A percentile compares a stretch with the other conserved stretches of the same genome.
Conservation (phyloP, 2,329 filamentous ascomycete genomes). For the Apiospora rasikravindrae region DNA sequence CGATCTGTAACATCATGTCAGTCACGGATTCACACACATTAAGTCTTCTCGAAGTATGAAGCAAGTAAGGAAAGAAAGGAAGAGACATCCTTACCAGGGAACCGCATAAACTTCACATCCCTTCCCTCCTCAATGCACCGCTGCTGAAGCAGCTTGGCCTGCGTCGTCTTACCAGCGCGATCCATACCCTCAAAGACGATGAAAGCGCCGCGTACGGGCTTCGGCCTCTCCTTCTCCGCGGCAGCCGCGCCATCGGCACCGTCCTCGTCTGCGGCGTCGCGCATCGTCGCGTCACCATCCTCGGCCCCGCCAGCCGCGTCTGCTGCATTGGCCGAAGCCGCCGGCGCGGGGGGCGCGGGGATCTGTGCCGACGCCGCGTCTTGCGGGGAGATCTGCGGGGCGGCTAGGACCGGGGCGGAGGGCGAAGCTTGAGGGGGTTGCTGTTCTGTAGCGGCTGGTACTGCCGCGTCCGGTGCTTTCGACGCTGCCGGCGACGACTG, state of each 20-base stretch:
- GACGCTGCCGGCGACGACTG: not conserved
- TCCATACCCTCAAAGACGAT: slow-evolving; percentile 90
- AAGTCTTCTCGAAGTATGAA: not conserved
- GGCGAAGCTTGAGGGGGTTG: slow-evolving; percentile 16
- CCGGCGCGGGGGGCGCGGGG: slow-evolving; percentile 26
- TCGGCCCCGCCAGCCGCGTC: not conserved
- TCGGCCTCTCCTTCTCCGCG: slow-evolving; percentile 21
- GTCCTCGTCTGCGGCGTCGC: slow-evolving; percentile 21
- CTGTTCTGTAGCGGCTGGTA: slow-evolving; percentile 14
- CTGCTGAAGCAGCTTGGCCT: slow-evolving; percentile 73
- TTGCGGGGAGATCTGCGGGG: slow-evolving; percentile 35
- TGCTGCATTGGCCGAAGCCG: slow-evolving; percentile 15
- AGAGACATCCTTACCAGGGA: slow-evolving; percentile 54
- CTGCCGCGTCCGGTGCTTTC: slow-evolving; percentile 7
- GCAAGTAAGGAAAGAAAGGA: slow-evolving; percentile 23
- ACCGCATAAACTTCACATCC: slow-evolving; percentile 59
- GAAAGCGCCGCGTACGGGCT: slow-evolving; percentile 67
- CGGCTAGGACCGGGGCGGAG: slow-evolving; percentile 32
- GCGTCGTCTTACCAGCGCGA: slow-evolving; percentile 89
- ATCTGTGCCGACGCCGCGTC: slow-evolving; percentile 34
- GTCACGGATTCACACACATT: not conserved
- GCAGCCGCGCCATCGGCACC: not conserved
- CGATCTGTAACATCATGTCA: slow-evolving; percentile 61
- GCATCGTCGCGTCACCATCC: slow-evolving; percentile 17
- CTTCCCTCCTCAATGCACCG: slow-evolving; percentile 54